These are phyloP conservation scores for Fusarium liriodendri DNA, from an alignment of 2,329 filamentous ascomycete species.

Conservation along the genomic window DNA sequence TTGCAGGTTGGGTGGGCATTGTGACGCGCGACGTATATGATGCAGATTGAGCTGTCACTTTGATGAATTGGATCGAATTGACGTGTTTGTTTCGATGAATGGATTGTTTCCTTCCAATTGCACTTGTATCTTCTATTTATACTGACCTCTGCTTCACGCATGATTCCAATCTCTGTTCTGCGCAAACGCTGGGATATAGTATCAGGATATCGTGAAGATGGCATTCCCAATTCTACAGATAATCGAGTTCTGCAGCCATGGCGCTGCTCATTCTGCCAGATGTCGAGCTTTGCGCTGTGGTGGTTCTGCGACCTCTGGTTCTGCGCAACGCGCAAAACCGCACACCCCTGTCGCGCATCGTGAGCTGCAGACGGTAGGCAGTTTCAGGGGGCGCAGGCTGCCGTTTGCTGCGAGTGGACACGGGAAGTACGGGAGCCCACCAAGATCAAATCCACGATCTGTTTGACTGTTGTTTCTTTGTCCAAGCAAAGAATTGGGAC, in stretches of 20 bases:
- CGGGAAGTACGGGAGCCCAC: background rate
- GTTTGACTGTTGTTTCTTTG: background rate
- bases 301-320: constrained; percentile 4
- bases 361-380: background rate
- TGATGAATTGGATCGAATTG: background rate
- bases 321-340: constrained; percentile 17
- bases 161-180: background rate
- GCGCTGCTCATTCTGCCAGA: background rate
- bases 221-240: background rate
- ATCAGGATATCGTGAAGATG: background rate
- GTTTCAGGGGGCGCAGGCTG: background rate
- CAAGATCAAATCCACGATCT: background rate
- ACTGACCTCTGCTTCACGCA: background rate
- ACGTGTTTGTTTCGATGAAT: background rate
- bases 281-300: background rate
- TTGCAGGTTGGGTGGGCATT: constrained; percentile 14
- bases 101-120: background rate
- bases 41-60: background rate
- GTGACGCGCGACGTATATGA: background rate
- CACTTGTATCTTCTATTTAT: background rate
- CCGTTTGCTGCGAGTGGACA: background rate
- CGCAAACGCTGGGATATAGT: background rate
- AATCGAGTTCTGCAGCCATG: background rate
- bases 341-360: background rate
- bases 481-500: background rate